Evolutionary conservation across 805 yeast species (phyloP).

Genomic region (Myxozyma lipomycoides): DNA sequence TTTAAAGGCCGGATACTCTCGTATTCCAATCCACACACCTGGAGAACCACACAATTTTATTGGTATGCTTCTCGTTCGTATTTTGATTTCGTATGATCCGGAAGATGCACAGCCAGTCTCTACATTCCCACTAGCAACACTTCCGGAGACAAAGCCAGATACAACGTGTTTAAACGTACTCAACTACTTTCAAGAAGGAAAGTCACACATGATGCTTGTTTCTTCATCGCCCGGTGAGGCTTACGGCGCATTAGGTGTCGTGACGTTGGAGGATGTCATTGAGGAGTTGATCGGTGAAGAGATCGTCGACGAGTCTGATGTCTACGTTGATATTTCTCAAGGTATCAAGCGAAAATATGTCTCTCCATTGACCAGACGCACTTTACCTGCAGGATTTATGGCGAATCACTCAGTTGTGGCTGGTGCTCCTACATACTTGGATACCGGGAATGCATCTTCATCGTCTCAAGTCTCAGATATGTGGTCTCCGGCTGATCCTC

Average conservation of each 20-base stretch:
- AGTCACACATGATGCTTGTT: constrained; percentile 94
- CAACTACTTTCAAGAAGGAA: constrained; percentile 96
- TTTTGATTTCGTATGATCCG: constrained; percentile 91
- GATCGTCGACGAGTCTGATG: constrained; percentile 94
- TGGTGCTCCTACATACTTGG: background rate
- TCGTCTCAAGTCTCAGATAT: background rate
- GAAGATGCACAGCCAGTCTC: constrained; percentile 92
- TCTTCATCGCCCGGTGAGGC: constrained; percentile 75
- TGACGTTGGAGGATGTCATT: constrained; percentile 95
- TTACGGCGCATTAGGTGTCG: constrained; percentile 80
- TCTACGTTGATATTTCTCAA: constrained; percentile 83
- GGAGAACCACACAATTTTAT: constrained; percentile 84
- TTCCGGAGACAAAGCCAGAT: constrained; percentile 88
- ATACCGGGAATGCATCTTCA: background rate
- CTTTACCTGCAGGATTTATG: constrained; percentile 22
- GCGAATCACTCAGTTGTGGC: constrained; percentile 9
- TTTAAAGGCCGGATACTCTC: constrained; percentile 87
- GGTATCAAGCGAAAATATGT: constrained; percentile 59
- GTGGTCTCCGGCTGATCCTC: constrained; percentile 4
- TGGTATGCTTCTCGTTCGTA: constrained; percentile 91
- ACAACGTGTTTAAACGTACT: constrained; percentile 91
- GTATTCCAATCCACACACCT: constrained; percentile 91
- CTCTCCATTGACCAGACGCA: constrained; percentile 37
- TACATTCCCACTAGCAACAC: constrained; percentile 88
- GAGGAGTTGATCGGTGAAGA: constrained; percentile 98